Conservation (phyloP, 306 rosid species). For the Herpetospermum pedunculosum region DNA sequence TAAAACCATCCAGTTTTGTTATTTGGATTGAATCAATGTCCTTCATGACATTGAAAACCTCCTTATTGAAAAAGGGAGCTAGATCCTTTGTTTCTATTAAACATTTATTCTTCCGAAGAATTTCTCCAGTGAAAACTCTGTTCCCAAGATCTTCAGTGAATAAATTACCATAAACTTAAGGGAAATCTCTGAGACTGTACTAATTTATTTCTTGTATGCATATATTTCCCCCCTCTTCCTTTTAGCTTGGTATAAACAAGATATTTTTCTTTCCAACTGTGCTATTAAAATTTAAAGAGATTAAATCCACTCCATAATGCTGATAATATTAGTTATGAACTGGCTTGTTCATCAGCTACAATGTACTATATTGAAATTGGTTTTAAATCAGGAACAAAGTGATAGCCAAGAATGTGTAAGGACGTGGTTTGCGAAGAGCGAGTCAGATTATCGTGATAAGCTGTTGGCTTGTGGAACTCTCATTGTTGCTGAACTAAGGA, state of each 20-base stretch:
- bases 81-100: background rate
- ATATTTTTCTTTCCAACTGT: background rate
- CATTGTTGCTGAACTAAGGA: conserved; percentile 81
- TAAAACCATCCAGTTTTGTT: background rate
- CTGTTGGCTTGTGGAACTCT: conserved; percentile 87
- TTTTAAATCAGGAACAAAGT: conserved; percentile 42
- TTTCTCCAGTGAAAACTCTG: background rate
- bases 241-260: background rate
- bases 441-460: conserved; percentile 63
- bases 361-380: conserved; percentile 19
- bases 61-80: background rate
- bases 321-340: background rate
- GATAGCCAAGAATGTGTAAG: conserved; percentile 49
- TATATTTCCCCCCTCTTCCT: background rate
- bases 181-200: background rate
- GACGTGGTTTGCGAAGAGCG: conserved; percentile 54
- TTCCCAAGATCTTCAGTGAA: background rate
- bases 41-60: background rate
- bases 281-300: background rate
- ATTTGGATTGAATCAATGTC: background rate
- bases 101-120: background rate
- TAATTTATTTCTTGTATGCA: background rate
- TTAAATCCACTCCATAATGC: background rate
- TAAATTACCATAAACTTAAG: background rate
- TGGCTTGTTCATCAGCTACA: background rate